Base-by-base conservation (phyloP, 139 green algal genomes). In the Penium margaritaceum region DNA sequence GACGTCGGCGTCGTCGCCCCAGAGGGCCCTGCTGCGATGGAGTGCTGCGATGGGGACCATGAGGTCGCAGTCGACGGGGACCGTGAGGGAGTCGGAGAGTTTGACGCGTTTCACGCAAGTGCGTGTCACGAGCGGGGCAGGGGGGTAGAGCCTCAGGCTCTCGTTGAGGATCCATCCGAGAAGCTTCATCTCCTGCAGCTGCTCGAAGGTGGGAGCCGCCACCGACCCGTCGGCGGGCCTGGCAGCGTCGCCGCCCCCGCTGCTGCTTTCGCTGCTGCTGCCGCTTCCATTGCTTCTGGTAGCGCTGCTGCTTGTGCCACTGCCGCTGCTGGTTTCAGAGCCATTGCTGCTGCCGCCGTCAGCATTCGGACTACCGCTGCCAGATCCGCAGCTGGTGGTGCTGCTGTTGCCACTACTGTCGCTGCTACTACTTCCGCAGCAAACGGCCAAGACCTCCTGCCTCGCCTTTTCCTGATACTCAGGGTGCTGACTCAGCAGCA, bases 91-190 rank as follows among this genome's bases (percentile, higher is more conserved):
- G 34, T 63, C 55, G 34, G 19, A 51, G 21, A 70, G 33, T 27
- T 55, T 29, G 72, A 95, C 91, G 24, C 87, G 78, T 0, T 9
- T 80, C 27, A 96, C 83, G 0, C 93, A 83, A 4, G 89, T 82
- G 39, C 92, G 84, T 75, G 96, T 95, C 36, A 97, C 84, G 64
- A 97, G 87, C 15, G 94, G 91, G 2, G 92, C 93, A 83, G 97
- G 91, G 3, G 92, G 92, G 81, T 96, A 97, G 36, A 97, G 61
- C 34, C 92, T 80, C 71, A 97, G 85, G 5, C 85, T 89, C 86
- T 97, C 93, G 7, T 87, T 86, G 29, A 98, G 74, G n/a, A 84
- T 60, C 29, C 15, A 17, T 7, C 41, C 33, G 7, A 72, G 29
- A 7, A 38, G 4, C 43, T 75, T 75, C 24, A 75, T 17, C 21